phyloP scores from a whole-genome alignment of 169 alveolate species.

The Theileria equi region DNA sequence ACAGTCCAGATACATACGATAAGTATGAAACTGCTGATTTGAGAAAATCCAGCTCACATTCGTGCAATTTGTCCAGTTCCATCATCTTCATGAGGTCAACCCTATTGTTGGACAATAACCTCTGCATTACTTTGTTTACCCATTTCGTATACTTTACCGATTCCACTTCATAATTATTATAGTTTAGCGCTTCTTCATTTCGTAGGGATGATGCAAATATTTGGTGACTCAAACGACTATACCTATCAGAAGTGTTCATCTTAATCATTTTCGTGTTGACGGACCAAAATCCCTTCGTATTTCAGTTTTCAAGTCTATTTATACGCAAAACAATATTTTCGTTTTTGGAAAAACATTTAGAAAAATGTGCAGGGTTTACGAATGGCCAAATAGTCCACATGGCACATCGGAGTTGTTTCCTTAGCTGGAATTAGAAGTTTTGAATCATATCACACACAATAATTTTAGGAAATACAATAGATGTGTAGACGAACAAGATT shows the following conservation, averaged over 20 bases:
- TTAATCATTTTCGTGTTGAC: too few species aligned
- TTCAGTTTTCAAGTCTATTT: too few species aligned
- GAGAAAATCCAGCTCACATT: conserved; percentile 42
- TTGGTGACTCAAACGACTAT: too few species aligned
- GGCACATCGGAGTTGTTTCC: too few species aligned
- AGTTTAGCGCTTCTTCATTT: neutral
- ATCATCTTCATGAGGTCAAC: conserved; percentile 17
- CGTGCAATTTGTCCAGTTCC: conserved; percentile 8
- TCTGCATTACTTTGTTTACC: conserved; percentile 3
- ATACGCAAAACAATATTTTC: too few species aligned
- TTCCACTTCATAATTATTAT: conserved; percentile 17
- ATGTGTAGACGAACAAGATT: neutral
- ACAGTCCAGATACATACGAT: conserved; percentile 28
- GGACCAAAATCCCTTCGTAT: too few species aligned
- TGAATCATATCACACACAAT: too few species aligned
- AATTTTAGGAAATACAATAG: neutral
- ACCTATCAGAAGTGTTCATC: too few species aligned
- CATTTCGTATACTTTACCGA: neutral
- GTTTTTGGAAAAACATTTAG: too few species aligned
- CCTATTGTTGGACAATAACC: neutral
- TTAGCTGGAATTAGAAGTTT: too few species aligned
- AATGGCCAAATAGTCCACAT: too few species aligned
- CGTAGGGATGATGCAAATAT: conserved; percentile 47
- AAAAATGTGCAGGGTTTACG: too few species aligned
- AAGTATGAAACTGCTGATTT: conserved; percentile 40